phyloP scores from a whole-genome alignment of 2,329 filamentous ascomycete species.

The Fusarium decemcellulare region DNA sequence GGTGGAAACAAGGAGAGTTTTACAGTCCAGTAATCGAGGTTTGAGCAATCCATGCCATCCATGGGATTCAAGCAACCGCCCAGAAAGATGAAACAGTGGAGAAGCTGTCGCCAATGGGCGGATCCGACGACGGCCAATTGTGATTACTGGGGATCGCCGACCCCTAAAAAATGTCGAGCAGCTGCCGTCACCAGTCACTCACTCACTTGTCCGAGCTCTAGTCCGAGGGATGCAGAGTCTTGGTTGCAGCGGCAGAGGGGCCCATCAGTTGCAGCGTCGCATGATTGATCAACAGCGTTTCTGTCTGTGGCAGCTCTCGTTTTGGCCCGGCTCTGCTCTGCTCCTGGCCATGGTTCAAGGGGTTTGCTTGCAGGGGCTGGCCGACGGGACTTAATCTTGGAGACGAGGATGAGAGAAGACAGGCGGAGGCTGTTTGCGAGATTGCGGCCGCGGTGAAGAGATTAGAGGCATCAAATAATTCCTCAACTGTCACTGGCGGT shows the following conservation, averaged over 20 bases:
- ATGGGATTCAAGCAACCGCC: slow-evolving; percentile 24
- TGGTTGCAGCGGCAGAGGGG: neutral
- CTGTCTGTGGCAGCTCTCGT: slow-evolving; percentile 34
- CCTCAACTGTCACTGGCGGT: neutral
- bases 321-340: slow-evolving; percentile 15
- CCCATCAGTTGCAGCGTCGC: slow-evolving; percentile 36
- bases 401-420: neutral
- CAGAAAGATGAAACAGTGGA: slow-evolving; percentile 37
- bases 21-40: neutral
- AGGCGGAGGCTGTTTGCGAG: slow-evolving; percentile 3
- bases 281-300: slow-evolving; percentile 36
- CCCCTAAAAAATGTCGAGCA: slow-evolving; percentile 25
- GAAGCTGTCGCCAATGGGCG: slow-evolving; percentile 31
- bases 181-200: neutral
- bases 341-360: slow-evolving; percentile 4
- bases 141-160: slow-evolving; percentile 30
- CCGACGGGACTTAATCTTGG: slow-evolving; percentile 6
- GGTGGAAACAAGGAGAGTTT: neutral
- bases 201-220: neutral
- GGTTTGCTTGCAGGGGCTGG: neutral
- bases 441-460: slow-evolving; percentile 22
- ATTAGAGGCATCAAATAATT: neutral
- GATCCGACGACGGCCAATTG: slow-evolving; percentile 11
- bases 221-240: neutral
- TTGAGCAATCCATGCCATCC: neutral